phyloP scores from a whole-genome alignment of 208 protist species.

The Trypanosoma mega region DNA sequence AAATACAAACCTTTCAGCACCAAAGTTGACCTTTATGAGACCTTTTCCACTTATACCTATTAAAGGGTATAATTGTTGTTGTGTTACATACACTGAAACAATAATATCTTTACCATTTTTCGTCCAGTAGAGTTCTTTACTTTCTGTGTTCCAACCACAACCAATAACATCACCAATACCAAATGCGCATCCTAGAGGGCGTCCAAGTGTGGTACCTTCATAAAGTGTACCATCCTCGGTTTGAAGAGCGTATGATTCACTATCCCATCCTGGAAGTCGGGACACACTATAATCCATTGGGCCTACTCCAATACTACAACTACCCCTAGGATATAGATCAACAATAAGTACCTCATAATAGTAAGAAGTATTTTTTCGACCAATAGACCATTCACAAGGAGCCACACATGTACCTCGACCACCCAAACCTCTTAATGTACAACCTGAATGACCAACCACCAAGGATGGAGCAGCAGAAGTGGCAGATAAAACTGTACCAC shows the following conservation, averaged over 20 bases:
- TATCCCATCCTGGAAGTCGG: conserved; percentile 78
- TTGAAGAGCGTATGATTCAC: conserved; percentile 73
- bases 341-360: conserved; percentile 90
- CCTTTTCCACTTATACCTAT: conserved; percentile 79
- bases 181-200: conserved; percentile 58
- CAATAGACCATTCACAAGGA: conserved; percentile 45
- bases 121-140: conserved; percentile 77
- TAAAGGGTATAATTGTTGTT: conserved; percentile 50
- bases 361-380: conserved; percentile 30
- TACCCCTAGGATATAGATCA: conserved; percentile 51
- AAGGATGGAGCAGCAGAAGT: conserved; percentile 42
- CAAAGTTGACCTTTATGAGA: conserved; percentile 83
- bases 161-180: conserved; percentile 81
- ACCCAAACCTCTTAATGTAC: conserved; percentile 47
- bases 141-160: conserved; percentile 76
- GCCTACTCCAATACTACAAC: conserved; percentile 76
- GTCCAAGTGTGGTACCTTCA: conserved; percentile 38
- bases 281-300: conserved; percentile 76
- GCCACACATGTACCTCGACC: conserved; percentile 71
- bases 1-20: conserved; percentile 61
- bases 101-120: conserved; percentile 74
- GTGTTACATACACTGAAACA: conserved; percentile 21
- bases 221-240: conserved; percentile 77
- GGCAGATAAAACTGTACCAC: conserved; percentile 40
- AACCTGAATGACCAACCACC: conserved; percentile 47